A percentile compares a stretch with the other conserved stretches of the same genome.
Evolutionary conservation across 129 eudicot genomes (phyloP).

Genomic region (Escallonia rubra): DNA sequence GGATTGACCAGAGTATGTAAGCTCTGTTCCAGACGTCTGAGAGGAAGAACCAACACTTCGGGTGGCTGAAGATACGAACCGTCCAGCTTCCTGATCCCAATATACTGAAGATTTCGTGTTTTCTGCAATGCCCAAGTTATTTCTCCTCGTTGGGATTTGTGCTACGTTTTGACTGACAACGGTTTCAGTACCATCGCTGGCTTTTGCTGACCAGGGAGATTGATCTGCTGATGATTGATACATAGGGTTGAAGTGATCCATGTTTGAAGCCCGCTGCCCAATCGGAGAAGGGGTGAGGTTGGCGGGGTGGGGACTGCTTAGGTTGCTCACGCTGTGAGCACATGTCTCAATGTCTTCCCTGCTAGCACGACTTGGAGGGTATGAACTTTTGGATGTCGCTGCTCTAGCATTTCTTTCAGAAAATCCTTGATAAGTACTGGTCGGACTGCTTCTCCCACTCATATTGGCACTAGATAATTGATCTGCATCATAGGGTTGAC

Average conservation of each 20-base stretch:
- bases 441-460: conserved; percentile 77
- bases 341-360: conserved; percentile 69
- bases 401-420: conserved; percentile 21
- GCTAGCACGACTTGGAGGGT: conserved; percentile 82
- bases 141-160: conserved; percentile 28
- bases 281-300: conserved; percentile 40
- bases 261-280: conserved; percentile 29
- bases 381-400: conserved; percentile 55
- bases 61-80: conserved; percentile 68
- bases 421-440: conserved; percentile 46
- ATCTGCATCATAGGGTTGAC: conserved; percentile 52
- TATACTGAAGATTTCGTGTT: conserved; percentile 48
- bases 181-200: conserved; percentile 19
- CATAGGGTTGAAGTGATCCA: conserved; percentile 61
- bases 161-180: neutral
- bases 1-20: conserved; percentile 83
- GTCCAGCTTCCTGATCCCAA: conserved; percentile 87
- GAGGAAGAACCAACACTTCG: conserved; percentile 43
- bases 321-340: conserved; percentile 57
- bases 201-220: conserved; percentile 55
- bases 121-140: conserved; percentile 30
- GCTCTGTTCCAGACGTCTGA: conserved; percentile 55
- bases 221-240: conserved; percentile 69
- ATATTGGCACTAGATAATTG: conserved; percentile 58
- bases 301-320: conserved; percentile 68